These are phyloP conservation scores for Lactarius hatsudake DNA, from an alignment of 768 basidiomycete species.

Conservation along the genomic window DNA sequence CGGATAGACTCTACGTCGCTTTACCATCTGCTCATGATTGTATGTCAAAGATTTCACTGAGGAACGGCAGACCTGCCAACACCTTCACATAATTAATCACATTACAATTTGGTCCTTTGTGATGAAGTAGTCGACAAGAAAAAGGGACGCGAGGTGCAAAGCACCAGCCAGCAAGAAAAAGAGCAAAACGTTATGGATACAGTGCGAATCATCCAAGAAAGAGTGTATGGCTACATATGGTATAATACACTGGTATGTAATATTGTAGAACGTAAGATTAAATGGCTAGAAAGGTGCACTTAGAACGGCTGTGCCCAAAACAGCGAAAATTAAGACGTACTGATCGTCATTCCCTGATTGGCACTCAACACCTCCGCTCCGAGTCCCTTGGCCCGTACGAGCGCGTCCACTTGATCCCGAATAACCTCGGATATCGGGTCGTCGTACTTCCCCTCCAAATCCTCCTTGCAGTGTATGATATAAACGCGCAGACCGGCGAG, in stretches of 20 bases:
- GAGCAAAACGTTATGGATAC: conserved; percentile 15
- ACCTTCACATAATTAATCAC: neutral
- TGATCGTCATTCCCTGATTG: conserved; percentile 77
- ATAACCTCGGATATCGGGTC: conserved; percentile 64
- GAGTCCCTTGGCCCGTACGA: conserved; percentile 59
- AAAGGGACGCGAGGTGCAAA: neutral
- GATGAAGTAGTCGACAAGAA: neutral
- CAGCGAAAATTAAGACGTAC: conserved; percentile 38
- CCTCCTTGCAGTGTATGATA: conserved; percentile 87
- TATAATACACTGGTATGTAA: conserved; percentile 35
- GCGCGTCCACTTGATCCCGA: conserved; percentile 61
- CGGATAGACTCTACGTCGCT: conserved; percentile 16
- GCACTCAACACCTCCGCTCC: conserved; percentile 71
- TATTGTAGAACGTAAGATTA: conserved; percentile 1
- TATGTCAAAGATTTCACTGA: conserved; percentile 12
- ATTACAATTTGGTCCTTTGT: neutral
- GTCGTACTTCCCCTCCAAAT: conserved; percentile 47
- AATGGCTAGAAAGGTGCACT: conserved; percentile 9
- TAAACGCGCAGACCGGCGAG: conserved; percentile 66
- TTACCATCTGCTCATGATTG: conserved; percentile 22
- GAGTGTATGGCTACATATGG: conserved; percentile 39
- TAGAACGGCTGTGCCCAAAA: neutral
- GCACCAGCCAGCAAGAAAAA: neutral
- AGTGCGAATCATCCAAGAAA: conserved; percentile 16
- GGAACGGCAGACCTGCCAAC: neutral